These are phyloP conservation scores for Ambrosiella cleistominuta DNA, from an alignment of 2,329 filamentous ascomycete species.

Conservation along the genomic window DNA sequence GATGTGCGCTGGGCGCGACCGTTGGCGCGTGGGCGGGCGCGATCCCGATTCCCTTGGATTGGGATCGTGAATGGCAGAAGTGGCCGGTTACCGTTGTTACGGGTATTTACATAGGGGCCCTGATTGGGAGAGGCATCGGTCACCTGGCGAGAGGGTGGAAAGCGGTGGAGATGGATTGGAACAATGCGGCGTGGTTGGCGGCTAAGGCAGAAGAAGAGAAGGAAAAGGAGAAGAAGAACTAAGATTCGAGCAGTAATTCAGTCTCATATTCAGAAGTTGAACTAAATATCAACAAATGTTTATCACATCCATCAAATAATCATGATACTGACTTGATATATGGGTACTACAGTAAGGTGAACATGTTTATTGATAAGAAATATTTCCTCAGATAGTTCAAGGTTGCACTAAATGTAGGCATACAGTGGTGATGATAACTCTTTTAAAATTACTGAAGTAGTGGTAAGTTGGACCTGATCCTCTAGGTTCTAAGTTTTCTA, in stretches of 20 bases:
- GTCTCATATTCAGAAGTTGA: too few relatives aligned
- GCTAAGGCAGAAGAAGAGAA: not conserved
- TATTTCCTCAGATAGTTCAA: too few relatives aligned
- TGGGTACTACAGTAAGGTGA: too few relatives aligned
- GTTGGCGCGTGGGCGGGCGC: conserved; percentile 85
- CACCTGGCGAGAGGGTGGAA: conserved; percentile 31
- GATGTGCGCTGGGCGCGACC: conserved; percentile 58
- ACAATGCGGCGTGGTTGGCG: conserved; percentile 17
- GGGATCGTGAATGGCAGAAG: conserved; percentile 98
- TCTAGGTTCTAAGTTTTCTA: too few relatives aligned
- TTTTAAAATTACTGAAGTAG: too few relatives aligned
- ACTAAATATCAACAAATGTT: too few relatives aligned
- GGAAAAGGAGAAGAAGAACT: not conserved
- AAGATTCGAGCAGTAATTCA: not conserved
- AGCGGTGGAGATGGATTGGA: conserved; percentile 17
- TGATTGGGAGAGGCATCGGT: conserved; percentile 48
- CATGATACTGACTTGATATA: not conserved
- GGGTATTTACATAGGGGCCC: conserved; percentile 65
- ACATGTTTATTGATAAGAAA: too few relatives aligned
- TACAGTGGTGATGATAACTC: too few relatives aligned
- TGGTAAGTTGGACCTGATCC: too few relatives aligned
- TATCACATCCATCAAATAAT: not conserved
- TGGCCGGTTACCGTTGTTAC: conserved; percentile 87
- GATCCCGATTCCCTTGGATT: conserved; percentile 87
- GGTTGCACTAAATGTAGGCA: too few relatives aligned